Conservation (phyloP, 139 green algal species). For the Marvania coccoides region DNA sequence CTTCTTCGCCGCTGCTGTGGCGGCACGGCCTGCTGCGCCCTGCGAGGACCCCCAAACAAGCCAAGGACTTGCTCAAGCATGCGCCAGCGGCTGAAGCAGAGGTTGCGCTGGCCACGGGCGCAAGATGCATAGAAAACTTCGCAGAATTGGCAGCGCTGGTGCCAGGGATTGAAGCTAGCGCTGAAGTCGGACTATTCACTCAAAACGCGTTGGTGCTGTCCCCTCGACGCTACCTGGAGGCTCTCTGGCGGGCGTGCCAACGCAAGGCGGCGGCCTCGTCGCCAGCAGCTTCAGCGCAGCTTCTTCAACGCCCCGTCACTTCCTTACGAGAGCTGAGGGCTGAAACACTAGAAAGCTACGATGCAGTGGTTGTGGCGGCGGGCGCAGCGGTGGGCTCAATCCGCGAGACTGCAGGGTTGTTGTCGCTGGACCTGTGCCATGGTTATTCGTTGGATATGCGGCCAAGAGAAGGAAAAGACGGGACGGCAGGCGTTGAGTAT, state of each 20-base stretch:
- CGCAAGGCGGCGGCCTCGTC: not conserved
- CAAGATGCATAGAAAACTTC: not conserved
- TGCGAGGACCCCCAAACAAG: slow-evolving; percentile 35
- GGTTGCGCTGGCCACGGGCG: not conserved
- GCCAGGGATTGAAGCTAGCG: not conserved
- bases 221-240: slow-evolving; percentile 44
- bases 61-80: slow-evolving; percentile 26
- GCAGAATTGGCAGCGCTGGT: slow-evolving; percentile 1
- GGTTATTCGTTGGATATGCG: slow-evolving; percentile 56
- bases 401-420: slow-evolving; percentile 22
- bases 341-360: slow-evolving; percentile 14
- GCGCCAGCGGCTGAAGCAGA: not conserved
- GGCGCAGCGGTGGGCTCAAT: slow-evolving; percentile 52
- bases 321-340: slow-evolving; percentile 35
- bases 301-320: slow-evolving; percentile 19
- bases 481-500: slow-evolving; percentile 7
- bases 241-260: slow-evolving; percentile 54
- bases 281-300: slow-evolving; percentile 4
- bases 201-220: slow-evolving; percentile 22
- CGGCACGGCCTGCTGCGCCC: slow-evolving; percentile 39
- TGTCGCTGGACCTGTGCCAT: slow-evolving; percentile 51
- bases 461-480: not conserved
- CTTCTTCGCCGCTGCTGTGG: too few species aligned
- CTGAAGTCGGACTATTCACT: not conserved
- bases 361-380: slow-evolving; percentile 55